A percentile compares a stretch with the other conserved stretches of the same genome.
phyloP scores from a whole-genome alignment of 2,329 filamentous ascomycete species.

The Penicillium sp. region DNA sequence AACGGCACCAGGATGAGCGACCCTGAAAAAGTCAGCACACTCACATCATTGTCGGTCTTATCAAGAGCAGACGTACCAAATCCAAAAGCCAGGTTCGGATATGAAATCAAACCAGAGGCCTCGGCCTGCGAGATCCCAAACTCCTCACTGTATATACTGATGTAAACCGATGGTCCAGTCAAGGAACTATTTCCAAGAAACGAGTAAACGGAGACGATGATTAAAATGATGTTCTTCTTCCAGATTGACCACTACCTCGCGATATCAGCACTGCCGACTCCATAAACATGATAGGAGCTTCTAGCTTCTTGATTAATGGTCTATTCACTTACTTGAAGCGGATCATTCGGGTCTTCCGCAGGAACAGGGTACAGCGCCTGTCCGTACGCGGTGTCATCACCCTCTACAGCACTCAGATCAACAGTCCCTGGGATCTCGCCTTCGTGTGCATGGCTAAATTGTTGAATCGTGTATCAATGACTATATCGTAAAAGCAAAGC shows the following conservation, averaged over 20 bases:
- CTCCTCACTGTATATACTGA: constrained; percentile 57
- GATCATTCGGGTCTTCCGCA: constrained; percentile 65
- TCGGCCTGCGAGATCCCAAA: constrained; percentile 57
- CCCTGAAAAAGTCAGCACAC: constrained; percentile 29
- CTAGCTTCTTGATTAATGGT: too few species aligned
- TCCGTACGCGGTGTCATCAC: constrained; percentile 63
- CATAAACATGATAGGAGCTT: too few species aligned
- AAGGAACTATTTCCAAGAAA: constrained; percentile 64
- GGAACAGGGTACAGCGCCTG: constrained; percentile 66
- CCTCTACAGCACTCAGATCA: constrained; percentile 58
- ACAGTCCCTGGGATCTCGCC: constrained; percentile 62
- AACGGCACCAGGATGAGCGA: constrained; percentile 61
- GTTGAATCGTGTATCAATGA: neutral
- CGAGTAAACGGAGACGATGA: constrained; percentile 60
- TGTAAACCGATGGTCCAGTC: constrained; percentile 63
- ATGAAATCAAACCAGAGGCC: constrained; percentile 62
- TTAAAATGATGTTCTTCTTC: constrained; percentile 62
- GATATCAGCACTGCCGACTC: too few species aligned
- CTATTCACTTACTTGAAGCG: constrained; percentile 50
- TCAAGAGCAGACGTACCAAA: constrained; percentile 47
- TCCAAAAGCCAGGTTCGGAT: constrained; percentile 64
- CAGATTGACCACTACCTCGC: constrained; percentile 54
- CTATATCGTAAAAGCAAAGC: neutral
- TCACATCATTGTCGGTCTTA: neutral
- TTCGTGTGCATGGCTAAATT: constrained; percentile 59